Evolutionary conservation across 495 filamentous ascomycete species (phyloP).

Genomic region (Aspergillus sparsus): DNA sequence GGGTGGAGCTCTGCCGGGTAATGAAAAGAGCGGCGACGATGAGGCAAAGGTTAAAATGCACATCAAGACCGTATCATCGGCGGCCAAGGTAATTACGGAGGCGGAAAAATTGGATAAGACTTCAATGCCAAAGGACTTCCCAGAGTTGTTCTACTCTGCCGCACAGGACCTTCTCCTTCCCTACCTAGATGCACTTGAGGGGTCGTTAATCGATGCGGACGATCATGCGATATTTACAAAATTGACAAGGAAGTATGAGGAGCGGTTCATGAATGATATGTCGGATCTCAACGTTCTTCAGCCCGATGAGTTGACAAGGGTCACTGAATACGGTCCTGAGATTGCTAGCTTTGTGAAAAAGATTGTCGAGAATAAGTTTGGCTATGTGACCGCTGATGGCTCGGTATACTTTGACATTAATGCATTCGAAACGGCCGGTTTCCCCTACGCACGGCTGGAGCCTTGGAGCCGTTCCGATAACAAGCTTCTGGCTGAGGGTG

Average conservation of each 20-base stretch:
- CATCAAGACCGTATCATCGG: constrained; percentile 70
- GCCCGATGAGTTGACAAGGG: constrained; percentile 79
- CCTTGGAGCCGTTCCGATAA: constrained; percentile 86
- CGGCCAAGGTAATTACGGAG: constrained; percentile 56
- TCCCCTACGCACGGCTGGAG: constrained; percentile 81
- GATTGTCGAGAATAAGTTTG: constrained; percentile 83
- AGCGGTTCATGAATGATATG: constrained; percentile 83
- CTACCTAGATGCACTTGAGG: constrained; percentile 79
- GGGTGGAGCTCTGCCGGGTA: constrained; percentile 56
- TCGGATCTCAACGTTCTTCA: constrained; percentile 78
- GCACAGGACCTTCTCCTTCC: constrained; percentile 74
- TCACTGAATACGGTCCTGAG: constrained; percentile 84
- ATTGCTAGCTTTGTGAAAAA: constrained; percentile 77
- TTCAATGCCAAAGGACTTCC: constrained; percentile 29
- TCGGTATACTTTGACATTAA: constrained; percentile 94
- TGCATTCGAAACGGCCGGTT: constrained; percentile 80
- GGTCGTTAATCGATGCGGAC: constrained; percentile 68
- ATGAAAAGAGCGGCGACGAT: constrained; percentile 67
- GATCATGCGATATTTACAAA: constrained; percentile 78
- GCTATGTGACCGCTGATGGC: constrained; percentile 75
- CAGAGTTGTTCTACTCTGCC: constrained; percentile 57
- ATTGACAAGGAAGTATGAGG: constrained; percentile 79
- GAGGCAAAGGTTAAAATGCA: constrained; percentile 94
- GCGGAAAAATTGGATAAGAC: constrained; percentile 39
- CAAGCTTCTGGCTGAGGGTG: constrained; percentile 81